Base-by-base conservation (phyloP, 2,329 filamentous ascomycete species). In the Pseudocercospora fuligena region DNA sequence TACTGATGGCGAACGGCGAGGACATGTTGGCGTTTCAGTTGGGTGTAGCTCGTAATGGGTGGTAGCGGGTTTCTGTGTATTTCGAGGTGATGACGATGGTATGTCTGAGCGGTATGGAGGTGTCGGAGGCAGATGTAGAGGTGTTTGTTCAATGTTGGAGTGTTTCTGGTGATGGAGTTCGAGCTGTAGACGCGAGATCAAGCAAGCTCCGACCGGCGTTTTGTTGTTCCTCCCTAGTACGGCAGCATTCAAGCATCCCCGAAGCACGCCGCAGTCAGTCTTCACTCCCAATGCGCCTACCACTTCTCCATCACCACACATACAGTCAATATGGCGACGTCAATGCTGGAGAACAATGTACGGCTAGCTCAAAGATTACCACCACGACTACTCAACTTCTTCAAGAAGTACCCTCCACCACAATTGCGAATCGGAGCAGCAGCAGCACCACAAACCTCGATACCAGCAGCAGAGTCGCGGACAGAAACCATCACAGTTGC, bases 1-100 rank as follows among this genome's bases (percentile, higher is more conserved):
- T 86, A 97, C 93, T 97, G 90, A 97, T 97, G 81, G 93, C 91
- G 88, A 97, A 97, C 74, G 93, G 94, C 73, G 92, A 95, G 79
- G 90, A 89, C 93, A 78, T 97, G 79, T 67, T 71, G 66, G 23
- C 64, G 60, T 59, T 68, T 62, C 31, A 47, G 12, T 33, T 19
- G 25, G 16, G 31, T 36, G 59, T 21, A n/a, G 27, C 27, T 58
- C n/a, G 59, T 21, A 2, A n/a, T 58, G 54, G 8, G 16, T 19
- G 36, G n/a, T 1, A 1, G 4, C 7, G 19, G 56, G 9, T 40
- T 11, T 58, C n/a, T 25, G 12, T 51, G 23, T 11, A 14, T 12
- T 27, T 23, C 21, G 33, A n/a, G 54, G n/a, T 36, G 31, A 33
- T 25, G 3, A 33, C 60, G 31, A 14, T 3, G n/a, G 29, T 7